A percentile compares a stretch with the other conserved stretches of the same genome.
phyloP scores from a whole-genome alignment of 805 yeast species.

The Candida insectorum region DNA sequence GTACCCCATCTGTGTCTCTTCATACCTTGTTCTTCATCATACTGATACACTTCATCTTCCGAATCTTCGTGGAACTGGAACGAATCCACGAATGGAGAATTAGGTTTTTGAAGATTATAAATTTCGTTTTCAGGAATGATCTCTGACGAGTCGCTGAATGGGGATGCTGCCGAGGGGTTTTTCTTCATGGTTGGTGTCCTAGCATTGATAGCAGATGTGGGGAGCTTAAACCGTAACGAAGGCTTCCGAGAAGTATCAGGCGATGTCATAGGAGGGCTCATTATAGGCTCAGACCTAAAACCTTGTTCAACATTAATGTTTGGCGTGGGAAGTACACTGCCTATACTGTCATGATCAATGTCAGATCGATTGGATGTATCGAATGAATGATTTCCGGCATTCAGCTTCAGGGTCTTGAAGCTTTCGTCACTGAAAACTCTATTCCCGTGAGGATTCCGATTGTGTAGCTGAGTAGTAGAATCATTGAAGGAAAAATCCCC shows the following conservation, averaged over 20 bases:
- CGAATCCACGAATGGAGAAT: conserved; percentile 24
- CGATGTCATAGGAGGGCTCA: conserved; percentile 7
- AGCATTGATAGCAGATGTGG: conserved; percentile 16
- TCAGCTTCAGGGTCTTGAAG: conserved; percentile 16
- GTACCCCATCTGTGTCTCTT: conserved; percentile 91
- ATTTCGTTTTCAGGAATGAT: conserved; percentile 24
- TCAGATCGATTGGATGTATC: conserved; percentile 4
- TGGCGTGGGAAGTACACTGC: conserved; percentile 25
- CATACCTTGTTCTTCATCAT: conserved; percentile 38
- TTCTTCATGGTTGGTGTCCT: conserved; percentile 8
- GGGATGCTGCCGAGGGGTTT: conserved; percentile 15
- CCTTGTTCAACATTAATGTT: conserved; percentile 16
- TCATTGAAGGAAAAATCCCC: conserved; percentile 5
- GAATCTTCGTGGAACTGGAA: conserved; percentile 5
- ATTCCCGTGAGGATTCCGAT: not conserved
- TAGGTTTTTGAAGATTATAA: conserved; percentile 20
- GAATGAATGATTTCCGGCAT: conserved; percentile 9
- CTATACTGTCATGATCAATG: conserved; percentile 11
- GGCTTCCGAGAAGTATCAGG: conserved; percentile 17
- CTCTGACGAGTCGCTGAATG: conserved; percentile 22
- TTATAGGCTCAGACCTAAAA: conserved; percentile 6
- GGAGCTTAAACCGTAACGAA: conserved; percentile 29
- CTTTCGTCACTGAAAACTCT: conserved; percentile 17
- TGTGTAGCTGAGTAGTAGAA: not conserved
- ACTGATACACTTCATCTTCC: conserved; percentile 16